These are phyloP conservation scores for Saururus chinensis DNA, from an alignment of 164 flowering plant species.

Conservation along the genomic window DNA sequence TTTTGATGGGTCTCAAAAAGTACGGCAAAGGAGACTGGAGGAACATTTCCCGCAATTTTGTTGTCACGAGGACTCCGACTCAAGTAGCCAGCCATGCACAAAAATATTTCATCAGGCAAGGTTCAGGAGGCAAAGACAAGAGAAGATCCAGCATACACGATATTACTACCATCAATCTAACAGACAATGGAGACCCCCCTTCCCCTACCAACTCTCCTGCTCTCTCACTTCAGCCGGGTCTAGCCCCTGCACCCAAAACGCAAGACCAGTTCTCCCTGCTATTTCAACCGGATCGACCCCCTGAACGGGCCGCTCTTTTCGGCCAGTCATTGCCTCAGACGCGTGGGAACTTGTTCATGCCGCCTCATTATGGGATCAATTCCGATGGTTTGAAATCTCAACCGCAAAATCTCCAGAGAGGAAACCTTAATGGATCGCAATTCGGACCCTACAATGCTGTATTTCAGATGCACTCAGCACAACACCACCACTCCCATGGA, in stretches of 20 bases:
- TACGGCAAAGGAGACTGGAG: conserved; percentile 89
- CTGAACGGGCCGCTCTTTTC: conserved; percentile 11
- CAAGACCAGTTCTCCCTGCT: conserved; percentile 9
- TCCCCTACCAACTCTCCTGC: conserved; percentile 24
- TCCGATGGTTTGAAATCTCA: conserved; percentile 29
- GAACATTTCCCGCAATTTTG: conserved; percentile 66
- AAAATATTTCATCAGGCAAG: conserved; percentile 60
- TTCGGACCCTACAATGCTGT: conserved; percentile 25
- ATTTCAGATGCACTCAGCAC: conserved; percentile 34
- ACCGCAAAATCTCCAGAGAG: conserved; percentile 36
- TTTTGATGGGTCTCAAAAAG: conserved; percentile 66
- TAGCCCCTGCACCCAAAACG: conserved; percentile 17
- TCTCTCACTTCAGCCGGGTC: conserved; percentile 20
- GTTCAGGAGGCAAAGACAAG: conserved; percentile 64
- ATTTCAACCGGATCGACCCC: conserved; percentile 42
- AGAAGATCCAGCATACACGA: conserved; percentile 78
- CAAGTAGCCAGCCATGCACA: conserved; percentile 90
- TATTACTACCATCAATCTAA: conserved; percentile 52
- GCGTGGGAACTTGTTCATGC: conserved; percentile 1
- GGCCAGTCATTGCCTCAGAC: background rate
- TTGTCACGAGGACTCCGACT: conserved; percentile 61
- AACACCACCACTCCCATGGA: conserved; percentile 6
- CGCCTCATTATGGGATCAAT: conserved; percentile 28
- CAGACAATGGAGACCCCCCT: conserved; percentile 30
- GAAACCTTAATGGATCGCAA: conserved; percentile 19